Conservation (phyloP, 352 stramenopile genomes). For the Globisporangium rhizosaccharum region DNA sequence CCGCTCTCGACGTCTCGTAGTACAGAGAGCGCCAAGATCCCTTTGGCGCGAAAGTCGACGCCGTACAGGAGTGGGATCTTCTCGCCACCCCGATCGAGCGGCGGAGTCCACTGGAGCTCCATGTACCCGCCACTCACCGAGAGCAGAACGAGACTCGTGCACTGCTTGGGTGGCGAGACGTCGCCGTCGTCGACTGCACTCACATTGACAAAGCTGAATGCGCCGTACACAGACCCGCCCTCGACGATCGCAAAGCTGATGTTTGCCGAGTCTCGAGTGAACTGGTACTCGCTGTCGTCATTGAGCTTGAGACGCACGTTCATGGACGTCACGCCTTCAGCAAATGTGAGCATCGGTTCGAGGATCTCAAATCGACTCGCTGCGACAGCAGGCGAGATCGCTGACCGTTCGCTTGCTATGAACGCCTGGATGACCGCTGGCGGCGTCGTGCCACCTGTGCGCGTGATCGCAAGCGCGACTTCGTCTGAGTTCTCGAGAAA, state of each 20-base stretch:
- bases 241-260: constrained; percentile 36
- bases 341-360: constrained; percentile 26
- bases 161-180: constrained; percentile 40
- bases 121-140: constrained; percentile 35
- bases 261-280: constrained; percentile 27
- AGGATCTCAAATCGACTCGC: constrained; percentile 27
- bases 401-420: constrained; percentile 11
- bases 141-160: constrained; percentile 20
- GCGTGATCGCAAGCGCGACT: constrained; percentile 21
- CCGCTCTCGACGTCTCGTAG: constrained; percentile 4
- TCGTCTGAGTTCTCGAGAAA: constrained; percentile 30
- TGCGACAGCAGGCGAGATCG: constrained; percentile 2
- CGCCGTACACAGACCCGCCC: constrained; percentile 26
- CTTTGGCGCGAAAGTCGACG: constrained; percentile 18
- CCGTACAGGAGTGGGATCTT: constrained; percentile 24
- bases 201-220: constrained; percentile 16
- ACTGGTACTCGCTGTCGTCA: constrained; percentile 39
- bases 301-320: constrained; percentile 24
- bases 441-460: constrained; percentile 22
- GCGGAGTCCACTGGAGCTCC: constrained; percentile 33
- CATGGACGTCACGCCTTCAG: constrained; percentile 16
- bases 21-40: constrained; percentile 5
- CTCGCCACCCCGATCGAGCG: constrained; percentile 28
- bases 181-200: constrained; percentile 50
- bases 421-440: constrained; percentile 22